These are phyloP conservation scores for Starmerella sp. DNA, from an alignment of 805 yeast species.

Conservation along the genomic window DNA sequence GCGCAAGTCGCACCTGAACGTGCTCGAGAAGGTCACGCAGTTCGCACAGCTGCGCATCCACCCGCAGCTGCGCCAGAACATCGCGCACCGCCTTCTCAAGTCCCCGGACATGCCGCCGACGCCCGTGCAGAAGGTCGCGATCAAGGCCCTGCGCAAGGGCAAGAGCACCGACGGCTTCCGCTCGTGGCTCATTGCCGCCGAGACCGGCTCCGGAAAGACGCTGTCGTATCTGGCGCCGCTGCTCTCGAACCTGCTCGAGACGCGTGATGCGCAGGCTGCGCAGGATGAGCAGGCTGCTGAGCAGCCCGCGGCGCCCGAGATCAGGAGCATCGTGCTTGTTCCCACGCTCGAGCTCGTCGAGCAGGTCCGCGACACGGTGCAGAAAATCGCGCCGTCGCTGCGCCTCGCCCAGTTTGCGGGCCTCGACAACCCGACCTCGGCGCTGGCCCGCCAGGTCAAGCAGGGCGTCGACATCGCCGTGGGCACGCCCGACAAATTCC, in stretches of 20 bases:
- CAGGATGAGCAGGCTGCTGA: background rate
- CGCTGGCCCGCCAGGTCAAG: conserved; percentile 20
- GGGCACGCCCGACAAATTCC: conserved; percentile 73
- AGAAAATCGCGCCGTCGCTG: conserved; percentile 17
- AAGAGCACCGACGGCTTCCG: conserved; percentile 29
- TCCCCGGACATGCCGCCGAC: conserved; percentile 39
- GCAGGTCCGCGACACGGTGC: conserved; percentile 50
- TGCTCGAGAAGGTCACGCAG: conserved; percentile 42
- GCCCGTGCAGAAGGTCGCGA: conserved; percentile 72
- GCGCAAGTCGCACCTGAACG: conserved; percentile 27
- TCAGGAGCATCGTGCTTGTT: conserved; percentile 64
- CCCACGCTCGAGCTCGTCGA: conserved; percentile 85
- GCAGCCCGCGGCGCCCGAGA: conserved; percentile 23
- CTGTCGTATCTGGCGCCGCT: conserved; percentile 80
- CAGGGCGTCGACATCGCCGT: conserved; percentile 64
- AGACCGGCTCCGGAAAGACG: conserved; percentile 95
- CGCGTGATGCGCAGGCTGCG: conserved; percentile 18
- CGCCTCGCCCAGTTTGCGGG: conserved; percentile 15
- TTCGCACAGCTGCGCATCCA: conserved; percentile 59
- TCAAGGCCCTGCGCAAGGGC: conserved; percentile 41
- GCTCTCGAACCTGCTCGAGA: conserved; percentile 47
- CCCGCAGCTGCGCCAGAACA: conserved; percentile 53
- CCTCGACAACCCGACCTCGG: conserved; percentile 10
- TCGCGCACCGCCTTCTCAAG: conserved; percentile 40
- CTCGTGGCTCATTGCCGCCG: conserved; percentile 78